These are phyloP conservation scores for Chondrostereum purpureum DNA, from an alignment of 1,284 basidiomycete genomes.

Conservation along the genomic window DNA sequence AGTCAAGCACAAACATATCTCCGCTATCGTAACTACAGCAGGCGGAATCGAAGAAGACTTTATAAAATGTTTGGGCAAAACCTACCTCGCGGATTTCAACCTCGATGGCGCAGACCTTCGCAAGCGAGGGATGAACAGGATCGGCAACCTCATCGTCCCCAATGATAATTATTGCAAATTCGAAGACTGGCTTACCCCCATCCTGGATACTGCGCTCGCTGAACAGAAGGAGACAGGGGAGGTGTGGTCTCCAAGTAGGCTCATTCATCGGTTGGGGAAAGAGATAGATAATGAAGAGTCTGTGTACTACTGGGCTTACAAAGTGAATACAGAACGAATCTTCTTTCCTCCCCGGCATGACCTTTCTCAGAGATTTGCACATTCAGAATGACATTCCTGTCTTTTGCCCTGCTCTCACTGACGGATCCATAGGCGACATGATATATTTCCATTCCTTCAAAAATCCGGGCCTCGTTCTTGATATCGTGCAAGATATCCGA, in stretches of 20 bases:
- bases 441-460: constrained; percentile 98
- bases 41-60: constrained; percentile 99
- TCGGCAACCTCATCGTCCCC: constrained; percentile 96
- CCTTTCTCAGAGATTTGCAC: constrained; percentile 22
- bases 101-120: constrained; percentile 87
- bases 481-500: constrained; percentile 94
- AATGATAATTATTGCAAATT: constrained; percentile 99
- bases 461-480: constrained; percentile 82
- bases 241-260: constrained; percentile 91
- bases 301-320: constrained; percentile 99
- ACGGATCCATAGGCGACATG: constrained; percentile 98
- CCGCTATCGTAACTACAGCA: constrained; percentile 92
- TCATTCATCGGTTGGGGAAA: constrained; percentile 88
- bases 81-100: constrained; percentile 91
- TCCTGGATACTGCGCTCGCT: constrained; percentile 84
- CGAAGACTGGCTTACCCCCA: constrained; percentile 97
- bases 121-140: constrained; percentile 88
- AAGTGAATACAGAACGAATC: constrained; percentile 53
- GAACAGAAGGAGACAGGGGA: constrained; percentile 77
- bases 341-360: constrained; percentile 13
- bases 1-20: constrained; percentile 89
- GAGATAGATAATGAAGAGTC: constrained; percentile 97
- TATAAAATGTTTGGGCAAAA: constrained; percentile 96
- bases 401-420: constrained; percentile 97
- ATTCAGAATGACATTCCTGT: constrained; percentile 93